Evolutionary conservation across 2,329 filamentous ascomycete species (phyloP).

Genomic region (Diaporthe aspalathi): DNA sequence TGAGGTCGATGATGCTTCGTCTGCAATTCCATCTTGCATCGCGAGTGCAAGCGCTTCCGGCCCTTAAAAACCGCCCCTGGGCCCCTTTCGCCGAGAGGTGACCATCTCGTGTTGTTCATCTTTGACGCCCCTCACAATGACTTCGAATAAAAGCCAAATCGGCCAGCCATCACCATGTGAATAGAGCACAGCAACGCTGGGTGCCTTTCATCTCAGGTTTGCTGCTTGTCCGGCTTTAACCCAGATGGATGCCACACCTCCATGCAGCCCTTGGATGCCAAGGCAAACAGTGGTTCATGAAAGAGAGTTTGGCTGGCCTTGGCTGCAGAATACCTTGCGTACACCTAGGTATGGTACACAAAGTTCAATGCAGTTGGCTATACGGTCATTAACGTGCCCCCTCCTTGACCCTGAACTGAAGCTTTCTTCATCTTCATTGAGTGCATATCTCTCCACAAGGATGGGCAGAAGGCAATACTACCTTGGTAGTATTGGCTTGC

Average conservation of each 20-base stretch:
- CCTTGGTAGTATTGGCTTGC: no score
- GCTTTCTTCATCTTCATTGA: conserved; percentile 1
- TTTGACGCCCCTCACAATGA: conserved; percentile 28
- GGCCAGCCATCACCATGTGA: not conserved
- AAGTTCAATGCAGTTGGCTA: not conserved
- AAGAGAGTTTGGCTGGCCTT: not conserved
- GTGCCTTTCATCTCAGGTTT: conserved; percentile 35
- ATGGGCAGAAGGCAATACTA: not conserved
- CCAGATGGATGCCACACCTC: not conserved
- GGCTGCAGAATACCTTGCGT: no score
- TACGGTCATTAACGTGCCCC: not conserved
- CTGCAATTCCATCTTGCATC: not conserved
- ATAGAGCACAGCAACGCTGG: not conserved
- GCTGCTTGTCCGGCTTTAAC: conserved; percentile 24
- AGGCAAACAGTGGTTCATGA: conserved; percentile 20
- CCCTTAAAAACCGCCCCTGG: conserved; percentile 18
- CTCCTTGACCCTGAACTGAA: conserved; percentile 16
- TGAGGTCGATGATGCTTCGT: not conserved
- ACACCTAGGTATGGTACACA: not conserved
- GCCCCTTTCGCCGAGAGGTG: not conserved
- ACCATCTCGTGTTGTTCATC: not conserved
- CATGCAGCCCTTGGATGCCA: conserved; percentile 32
- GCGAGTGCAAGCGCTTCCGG: conserved; percentile 25
- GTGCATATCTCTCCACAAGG: not conserved
- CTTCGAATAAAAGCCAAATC: not conserved